Conservation (phyloP, 73 alveolate genomes). For the Durusdinium trenchii region DNA sequence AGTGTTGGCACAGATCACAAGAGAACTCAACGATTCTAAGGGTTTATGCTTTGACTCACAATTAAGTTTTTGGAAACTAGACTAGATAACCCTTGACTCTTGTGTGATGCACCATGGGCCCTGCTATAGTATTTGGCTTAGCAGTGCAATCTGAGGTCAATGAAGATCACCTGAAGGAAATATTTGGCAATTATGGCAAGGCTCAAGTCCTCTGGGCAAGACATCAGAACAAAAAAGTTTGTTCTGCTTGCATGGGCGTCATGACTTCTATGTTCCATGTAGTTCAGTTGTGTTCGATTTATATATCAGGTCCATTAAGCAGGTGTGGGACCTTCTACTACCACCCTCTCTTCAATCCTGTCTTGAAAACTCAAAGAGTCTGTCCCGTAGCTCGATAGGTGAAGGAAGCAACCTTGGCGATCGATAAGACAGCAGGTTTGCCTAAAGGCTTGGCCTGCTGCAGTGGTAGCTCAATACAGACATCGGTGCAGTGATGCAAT, state of each 20-base stretch:
- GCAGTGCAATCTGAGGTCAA: conserved; percentile 32
- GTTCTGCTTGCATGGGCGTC: too few relatives aligned
- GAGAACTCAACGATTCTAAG: too few relatives aligned
- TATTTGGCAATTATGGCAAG: conserved; percentile 91
- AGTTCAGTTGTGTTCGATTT: too few relatives aligned
- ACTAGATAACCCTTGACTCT: too few relatives aligned
- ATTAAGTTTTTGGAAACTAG: not conserved
- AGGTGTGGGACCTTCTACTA: not conserved
- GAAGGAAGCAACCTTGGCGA: conserved; percentile 83
- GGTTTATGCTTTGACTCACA: too few relatives aligned
- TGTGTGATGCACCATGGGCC: too few relatives aligned
- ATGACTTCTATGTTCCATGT: too few relatives aligned
- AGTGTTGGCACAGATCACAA: too few relatives aligned
- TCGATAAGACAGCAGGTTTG: conserved; percentile 79
- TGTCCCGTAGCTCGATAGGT: not conserved
- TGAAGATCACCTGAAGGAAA: conserved; percentile 88
- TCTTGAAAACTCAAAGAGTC: too few relatives aligned
- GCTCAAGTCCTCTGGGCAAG: not conserved
- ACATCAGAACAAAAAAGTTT: not conserved
- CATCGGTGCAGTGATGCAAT: not conserved
- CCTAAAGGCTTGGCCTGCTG: conserved; percentile 42
- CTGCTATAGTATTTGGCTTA: too few relatives aligned
- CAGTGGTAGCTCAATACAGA: not conserved
- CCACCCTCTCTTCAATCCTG: too few relatives aligned
- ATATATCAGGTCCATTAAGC: not conserved